Conservation (phyloP, 75 land plant genomes). For the Selaginella tamariscina region DNA sequence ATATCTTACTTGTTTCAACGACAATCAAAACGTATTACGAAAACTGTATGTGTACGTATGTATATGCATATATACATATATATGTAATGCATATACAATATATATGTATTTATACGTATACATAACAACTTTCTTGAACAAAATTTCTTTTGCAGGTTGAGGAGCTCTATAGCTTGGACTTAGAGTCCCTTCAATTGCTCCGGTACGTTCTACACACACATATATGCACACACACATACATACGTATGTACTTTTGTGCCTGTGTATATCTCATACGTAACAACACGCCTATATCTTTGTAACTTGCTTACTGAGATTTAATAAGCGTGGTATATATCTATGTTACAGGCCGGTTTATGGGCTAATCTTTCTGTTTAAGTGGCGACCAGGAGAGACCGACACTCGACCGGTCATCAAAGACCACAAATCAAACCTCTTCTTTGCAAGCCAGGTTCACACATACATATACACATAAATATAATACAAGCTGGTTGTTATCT, state of each 20-base stretch:
- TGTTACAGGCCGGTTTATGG: conserved; percentile 83
- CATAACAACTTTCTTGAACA: not conserved
- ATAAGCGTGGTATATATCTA: not conserved
- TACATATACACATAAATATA: too few relatives aligned
- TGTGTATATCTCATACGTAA: not conserved
- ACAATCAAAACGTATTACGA: too few relatives aligned
- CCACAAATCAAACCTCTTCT: conserved; percentile 70
- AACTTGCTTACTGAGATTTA: not conserved
- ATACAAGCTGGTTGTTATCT: too few relatives aligned
- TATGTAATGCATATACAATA: too few relatives aligned
- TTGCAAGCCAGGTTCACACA: conserved; percentile 98
- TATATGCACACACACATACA: not conserved
- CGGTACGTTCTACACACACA: conserved; percentile 29
- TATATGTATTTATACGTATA: not conserved
- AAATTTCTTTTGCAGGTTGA: conserved; percentile 54
- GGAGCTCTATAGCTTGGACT: conserved; percentile 83
- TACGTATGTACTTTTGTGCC: not conserved
- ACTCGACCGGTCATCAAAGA: conserved; percentile 62
- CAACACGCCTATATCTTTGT: not conserved
- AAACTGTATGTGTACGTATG: too few relatives aligned
- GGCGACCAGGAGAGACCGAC: conserved; percentile 95
- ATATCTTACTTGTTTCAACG: too few relatives aligned
- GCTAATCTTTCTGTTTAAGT: conserved; percentile 93
- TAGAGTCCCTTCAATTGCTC: conserved; percentile 58
- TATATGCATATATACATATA: too few relatives aligned